A percentile compares a stretch with the other conserved stretches of the same genome.
Conservation (phyloP, 768 basidiomycete genomes). For the Phaeotremella fagi region DNA sequence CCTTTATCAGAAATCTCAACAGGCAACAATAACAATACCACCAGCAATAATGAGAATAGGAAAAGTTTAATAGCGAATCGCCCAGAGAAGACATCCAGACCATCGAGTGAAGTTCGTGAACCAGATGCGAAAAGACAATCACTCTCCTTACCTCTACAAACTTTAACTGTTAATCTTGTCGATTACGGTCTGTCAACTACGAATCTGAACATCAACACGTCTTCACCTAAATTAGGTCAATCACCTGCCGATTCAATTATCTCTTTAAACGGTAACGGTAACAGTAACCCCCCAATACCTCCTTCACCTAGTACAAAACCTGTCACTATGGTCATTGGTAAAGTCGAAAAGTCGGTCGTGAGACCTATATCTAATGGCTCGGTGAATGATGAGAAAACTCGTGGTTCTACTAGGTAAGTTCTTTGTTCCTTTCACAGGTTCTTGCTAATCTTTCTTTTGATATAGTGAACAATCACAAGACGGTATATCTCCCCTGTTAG, state of each 20-base stretch:
- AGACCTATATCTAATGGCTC: slow-evolving; percentile 4
- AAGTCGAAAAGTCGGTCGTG: slow-evolving; percentile 13
- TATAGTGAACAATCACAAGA: slow-evolving; percentile 6
- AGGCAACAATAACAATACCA: too few species aligned
- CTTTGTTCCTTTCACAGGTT: too few species aligned
- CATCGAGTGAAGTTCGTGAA: slow-evolving; percentile 21
- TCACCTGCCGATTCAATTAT: slow-evolving; percentile 3
- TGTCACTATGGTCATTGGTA: slow-evolving; percentile 5
- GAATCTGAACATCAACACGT: slow-evolving; percentile 3
- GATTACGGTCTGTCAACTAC: slow-evolving; percentile 40
- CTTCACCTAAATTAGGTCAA: not conserved
- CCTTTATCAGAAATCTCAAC: slow-evolving; percentile 38
- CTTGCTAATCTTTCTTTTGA: too few species aligned
- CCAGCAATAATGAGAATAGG: slow-evolving; percentile 25
- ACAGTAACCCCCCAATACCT: slow-evolving; percentile 6
- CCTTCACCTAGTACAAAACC: slow-evolving; percentile 26
- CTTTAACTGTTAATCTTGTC: slow-evolving; percentile 35
- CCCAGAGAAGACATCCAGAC: slow-evolving; percentile 15
- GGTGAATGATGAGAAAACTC: not conserved
- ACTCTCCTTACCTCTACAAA: slow-evolving; percentile 13
- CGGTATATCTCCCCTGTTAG: slow-evolving; percentile 21
- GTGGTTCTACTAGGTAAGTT: too few species aligned
- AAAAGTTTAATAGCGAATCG: slow-evolving; percentile 15
- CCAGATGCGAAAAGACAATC: slow-evolving; percentile 4
- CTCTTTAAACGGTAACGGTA: not conserved